A percentile compares a stretch with the other conserved stretches of the same genome.
These are phyloP conservation scores for Acanthochlamys bracteata DNA, from an alignment of 106 monocot genomes.

Conservation along the genomic window DNA sequence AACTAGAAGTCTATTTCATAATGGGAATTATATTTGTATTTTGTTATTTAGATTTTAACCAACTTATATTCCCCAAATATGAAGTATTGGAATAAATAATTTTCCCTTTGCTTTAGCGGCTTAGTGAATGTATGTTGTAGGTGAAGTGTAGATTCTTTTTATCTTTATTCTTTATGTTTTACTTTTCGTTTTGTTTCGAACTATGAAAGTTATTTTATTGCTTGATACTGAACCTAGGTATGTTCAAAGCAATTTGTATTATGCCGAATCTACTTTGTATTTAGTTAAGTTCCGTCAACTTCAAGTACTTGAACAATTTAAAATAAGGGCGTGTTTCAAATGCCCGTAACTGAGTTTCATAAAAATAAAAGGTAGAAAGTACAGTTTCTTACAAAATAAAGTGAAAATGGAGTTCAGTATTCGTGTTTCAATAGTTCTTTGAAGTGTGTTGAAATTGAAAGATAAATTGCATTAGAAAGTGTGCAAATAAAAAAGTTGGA, in stretches of 20 bases:
- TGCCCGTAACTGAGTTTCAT: no score
- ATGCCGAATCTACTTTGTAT: constrained; percentile 88
- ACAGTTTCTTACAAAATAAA: no score
- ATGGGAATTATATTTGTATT: no score
- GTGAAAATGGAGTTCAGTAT: no score
- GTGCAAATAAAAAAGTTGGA: no score
- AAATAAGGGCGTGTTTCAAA: no score
- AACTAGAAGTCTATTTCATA: not conserved
- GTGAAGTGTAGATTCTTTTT: constrained; percentile 9
- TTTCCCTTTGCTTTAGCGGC: constrained; percentile 80
- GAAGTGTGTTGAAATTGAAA: no score
- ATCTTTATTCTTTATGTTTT: not conserved
- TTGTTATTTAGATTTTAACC: constrained; percentile 56
- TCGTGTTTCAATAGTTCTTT: no score
- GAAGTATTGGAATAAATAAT: constrained; percentile 57
- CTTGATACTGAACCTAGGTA: constrained; percentile 47
- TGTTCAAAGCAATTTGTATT: constrained; percentile 87
- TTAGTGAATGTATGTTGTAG: constrained; percentile 98
- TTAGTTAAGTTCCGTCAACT: constrained; percentile 95
- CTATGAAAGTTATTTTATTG: constrained; percentile 6
- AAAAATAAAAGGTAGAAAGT: no score
- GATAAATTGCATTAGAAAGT: not conserved
- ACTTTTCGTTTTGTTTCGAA: not conserved
- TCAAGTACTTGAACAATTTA: constrained; percentile 43
- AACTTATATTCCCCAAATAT: constrained; percentile 80